A percentile compares a stretch with the other conserved stretches of the same genome.
Evolutionary conservation across 192 early-diverging fungal species (phyloP).

Genomic region (Mortierella hygrophila): DNA sequence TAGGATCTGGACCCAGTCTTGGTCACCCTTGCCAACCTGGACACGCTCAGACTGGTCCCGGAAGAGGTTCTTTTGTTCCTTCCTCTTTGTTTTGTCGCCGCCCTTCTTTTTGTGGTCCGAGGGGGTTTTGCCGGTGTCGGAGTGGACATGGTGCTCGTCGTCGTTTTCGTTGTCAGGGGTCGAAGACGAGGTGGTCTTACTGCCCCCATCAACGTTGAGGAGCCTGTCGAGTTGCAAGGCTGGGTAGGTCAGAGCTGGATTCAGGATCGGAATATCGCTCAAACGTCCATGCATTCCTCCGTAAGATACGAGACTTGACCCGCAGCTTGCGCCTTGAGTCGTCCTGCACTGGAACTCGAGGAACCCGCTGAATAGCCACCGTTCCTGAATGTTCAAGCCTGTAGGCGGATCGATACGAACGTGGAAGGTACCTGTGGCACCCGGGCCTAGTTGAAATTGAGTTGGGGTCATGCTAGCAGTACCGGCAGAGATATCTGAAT

Average conservation of each 20-base stretch:
- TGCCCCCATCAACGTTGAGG: neutral
- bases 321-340: neutral
- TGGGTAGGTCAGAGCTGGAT: constrained; percentile 26
- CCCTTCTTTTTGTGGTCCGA: constrained; percentile 1
- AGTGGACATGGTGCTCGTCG: neutral
- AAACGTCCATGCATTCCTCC: constrained; percentile 45
- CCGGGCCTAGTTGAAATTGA: constrained; percentile 11
- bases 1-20: constrained; percentile 43
- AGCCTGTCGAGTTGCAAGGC: constrained; percentile 28
- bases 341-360: constrained; percentile 29
- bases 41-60: constrained; percentile 25
- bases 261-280: constrained; percentile 32
- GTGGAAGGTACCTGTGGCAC: neutral
- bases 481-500: constrained; percentile 11
- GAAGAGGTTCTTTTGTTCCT: constrained; percentile 21
- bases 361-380: constrained; percentile 42
- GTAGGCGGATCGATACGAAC: constrained; percentile 21
- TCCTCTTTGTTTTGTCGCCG: neutral
- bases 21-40: constrained; percentile 18
- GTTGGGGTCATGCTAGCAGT: constrained; percentile 14
- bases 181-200: neutral
- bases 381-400: constrained; percentile 17
- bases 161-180: neutral
- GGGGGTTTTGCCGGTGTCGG: neutral
- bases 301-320: constrained; percentile 38